phyloP scores from a whole-genome alignment of 805 yeast genomes.

The Dipodascopsis tothii region DNA sequence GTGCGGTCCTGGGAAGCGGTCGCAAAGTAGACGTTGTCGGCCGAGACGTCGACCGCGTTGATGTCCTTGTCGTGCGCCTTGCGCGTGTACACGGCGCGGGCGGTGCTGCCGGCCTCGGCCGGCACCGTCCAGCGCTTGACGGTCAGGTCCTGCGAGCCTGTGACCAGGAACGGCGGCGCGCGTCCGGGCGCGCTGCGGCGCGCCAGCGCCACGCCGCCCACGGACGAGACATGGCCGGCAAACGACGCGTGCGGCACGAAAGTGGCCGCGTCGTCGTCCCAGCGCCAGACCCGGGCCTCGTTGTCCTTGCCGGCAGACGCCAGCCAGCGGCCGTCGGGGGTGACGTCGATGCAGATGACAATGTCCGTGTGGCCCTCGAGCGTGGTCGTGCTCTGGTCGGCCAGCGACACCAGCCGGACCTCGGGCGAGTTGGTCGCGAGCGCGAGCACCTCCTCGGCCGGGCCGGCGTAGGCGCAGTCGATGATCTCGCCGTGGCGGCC shows the following conservation, averaged over 20 bases:
- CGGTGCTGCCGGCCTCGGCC: conserved; percentile 26
- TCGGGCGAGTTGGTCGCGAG: conserved; percentile 92
- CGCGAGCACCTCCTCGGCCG: conserved; percentile 47
- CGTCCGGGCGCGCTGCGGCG: conserved; percentile 34
- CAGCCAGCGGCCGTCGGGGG: conserved; percentile 78
- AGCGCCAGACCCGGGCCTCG: conserved; percentile 77
- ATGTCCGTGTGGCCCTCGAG: conserved; percentile 81
- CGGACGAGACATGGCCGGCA: conserved; percentile 80
- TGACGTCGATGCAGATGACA: conserved; percentile 69
- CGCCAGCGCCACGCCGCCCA: conserved; percentile 75
- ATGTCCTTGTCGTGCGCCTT: conserved; percentile 96
- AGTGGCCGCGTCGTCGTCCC: conserved; percentile 39
- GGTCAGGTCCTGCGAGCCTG: conserved; percentile 79
- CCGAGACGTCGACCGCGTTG: conserved; percentile 81
- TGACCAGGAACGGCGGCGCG: conserved; percentile 62
- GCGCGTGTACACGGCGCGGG: conserved; percentile 73
- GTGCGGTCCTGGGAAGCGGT: conserved; percentile 92
- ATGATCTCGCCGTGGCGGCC: conserved; percentile 96
- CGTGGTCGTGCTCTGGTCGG: conserved; percentile 52
- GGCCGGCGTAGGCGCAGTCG: conserved; percentile 73
- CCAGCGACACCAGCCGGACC: conserved; percentile 56
- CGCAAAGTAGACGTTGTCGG: conserved; percentile 80
- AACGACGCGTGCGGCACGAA: conserved; percentile 51
- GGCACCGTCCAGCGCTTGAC: conserved; percentile 80
- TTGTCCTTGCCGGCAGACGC: conserved; percentile 88